A percentile compares a stretch with the other conserved stretches of the same genome.
Conservation (phyloP, 176 grass and related monocot species). For the Bolboschoenus planiculmis region DNA sequence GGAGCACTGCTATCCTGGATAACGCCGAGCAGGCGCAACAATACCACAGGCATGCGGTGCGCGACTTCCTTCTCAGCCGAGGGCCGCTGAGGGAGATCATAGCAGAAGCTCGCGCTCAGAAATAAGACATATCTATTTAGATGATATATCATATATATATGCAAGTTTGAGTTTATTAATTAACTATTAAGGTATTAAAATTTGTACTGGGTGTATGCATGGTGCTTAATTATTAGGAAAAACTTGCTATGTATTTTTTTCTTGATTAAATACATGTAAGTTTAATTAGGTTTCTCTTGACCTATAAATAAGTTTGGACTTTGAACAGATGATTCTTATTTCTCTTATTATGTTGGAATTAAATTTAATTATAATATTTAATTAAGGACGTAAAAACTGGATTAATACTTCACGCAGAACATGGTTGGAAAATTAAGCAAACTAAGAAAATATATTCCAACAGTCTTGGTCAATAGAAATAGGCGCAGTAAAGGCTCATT, state of each 20-base stretch:
- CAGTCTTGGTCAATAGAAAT: not conserved
- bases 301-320: not conserved
- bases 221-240: not conserved
- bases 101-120: not conserved
- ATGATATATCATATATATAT: not conserved
- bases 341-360: not conserved
- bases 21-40: conserved; percentile 20
- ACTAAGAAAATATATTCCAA: not conserved
- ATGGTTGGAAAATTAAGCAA: not conserved
- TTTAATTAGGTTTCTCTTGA: not conserved
- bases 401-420: not conserved
- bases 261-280: not conserved
- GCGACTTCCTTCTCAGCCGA: conserved; percentile 15
- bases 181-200: not conserved
- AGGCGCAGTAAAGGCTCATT: not conserved
- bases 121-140: not conserved
- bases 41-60: conserved; percentile 9
- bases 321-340: not conserved
- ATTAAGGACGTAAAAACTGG: not conserved
- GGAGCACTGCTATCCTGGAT: conserved; percentile 20
- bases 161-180: not conserved
- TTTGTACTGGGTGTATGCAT: not conserved
- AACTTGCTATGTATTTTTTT: not conserved
- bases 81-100: conserved; percentile 5
- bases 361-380: not conserved